These are phyloP conservation scores for Rostrohypoxylon terebratum DNA, from an alignment of 495 filamentous ascomycete genomes.

Conservation along the genomic window DNA sequence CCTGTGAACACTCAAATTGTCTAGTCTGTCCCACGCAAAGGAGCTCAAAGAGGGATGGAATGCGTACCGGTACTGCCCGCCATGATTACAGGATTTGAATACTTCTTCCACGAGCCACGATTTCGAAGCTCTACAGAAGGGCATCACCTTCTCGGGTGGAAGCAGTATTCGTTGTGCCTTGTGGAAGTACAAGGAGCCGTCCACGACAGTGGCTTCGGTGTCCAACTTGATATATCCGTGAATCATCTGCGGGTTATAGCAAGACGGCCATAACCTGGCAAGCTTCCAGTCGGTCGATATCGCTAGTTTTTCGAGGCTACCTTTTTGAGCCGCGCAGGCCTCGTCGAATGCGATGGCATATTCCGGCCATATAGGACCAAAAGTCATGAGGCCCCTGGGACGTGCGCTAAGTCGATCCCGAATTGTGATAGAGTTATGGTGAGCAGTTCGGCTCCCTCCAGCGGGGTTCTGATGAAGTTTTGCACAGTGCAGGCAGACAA, in stretches of 20 bases:
- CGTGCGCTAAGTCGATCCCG: neutral
- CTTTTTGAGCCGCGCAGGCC: neutral
- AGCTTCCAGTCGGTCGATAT: conserved; percentile 38
- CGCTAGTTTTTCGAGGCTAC: neutral
- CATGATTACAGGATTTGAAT: conserved; percentile 27
- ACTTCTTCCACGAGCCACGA: conserved; percentile 20
- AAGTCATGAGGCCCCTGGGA: conserved; percentile 21
- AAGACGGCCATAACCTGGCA: conserved; percentile 23
- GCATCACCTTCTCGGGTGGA: conserved; percentile 12
- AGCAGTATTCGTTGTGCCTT: conserved; percentile 28
- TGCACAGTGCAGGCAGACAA: conserved; percentile 21
- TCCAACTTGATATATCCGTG: conserved; percentile 38
- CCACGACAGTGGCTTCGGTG: conserved; percentile 17
- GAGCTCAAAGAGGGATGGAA: conserved; percentile 3
- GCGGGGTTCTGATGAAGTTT: conserved; percentile 20
- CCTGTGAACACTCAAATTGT: conserved; percentile 4
- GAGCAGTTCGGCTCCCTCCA: neutral
- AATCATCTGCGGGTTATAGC: conserved; percentile 32
- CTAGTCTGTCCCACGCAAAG: conserved; percentile 7
- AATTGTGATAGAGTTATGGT: neutral
- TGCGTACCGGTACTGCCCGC: neutral
- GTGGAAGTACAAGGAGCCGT: conserved; percentile 19
- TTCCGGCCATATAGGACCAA: conserved; percentile 35
- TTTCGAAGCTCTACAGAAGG: conserved; percentile 10
- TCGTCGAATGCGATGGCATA: conserved; percentile 12